phyloP scores from a whole-genome alignment of 305 asterid species.

The Solanum hybrid region DNA sequence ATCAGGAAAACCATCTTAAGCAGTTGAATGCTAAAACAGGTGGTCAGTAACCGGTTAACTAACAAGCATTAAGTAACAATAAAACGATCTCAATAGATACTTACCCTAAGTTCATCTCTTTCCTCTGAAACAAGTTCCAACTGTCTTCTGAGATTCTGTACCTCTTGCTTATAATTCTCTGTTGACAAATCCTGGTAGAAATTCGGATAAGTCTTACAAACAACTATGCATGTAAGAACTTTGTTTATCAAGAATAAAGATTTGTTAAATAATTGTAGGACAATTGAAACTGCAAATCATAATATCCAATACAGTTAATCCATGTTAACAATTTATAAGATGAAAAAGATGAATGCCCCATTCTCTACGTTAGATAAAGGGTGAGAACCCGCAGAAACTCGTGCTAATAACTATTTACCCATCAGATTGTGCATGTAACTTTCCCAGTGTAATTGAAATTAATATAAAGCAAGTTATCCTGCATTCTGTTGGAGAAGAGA shows the following conservation, averaged over 20 bases:
- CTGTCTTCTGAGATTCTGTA: conserved; percentile 52
- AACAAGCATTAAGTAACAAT: background rate
- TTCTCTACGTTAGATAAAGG: background rate
- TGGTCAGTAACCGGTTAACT: background rate
- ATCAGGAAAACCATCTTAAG: background rate
- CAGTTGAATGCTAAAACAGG: background rate
- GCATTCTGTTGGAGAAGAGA: background rate
- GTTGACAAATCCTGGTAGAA: conserved; percentile 40
- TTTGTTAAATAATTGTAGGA: background rate
- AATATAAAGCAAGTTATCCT: background rate
- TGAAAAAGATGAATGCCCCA: background rate
- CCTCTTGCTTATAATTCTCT: conserved; percentile 52
- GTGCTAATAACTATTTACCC: background rate
- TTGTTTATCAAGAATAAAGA: background rate
- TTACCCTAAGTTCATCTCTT: conserved; percentile 75
- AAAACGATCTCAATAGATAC: conserved; percentile 11
- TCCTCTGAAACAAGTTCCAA: conserved; percentile 50
- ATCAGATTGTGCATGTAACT: background rate
- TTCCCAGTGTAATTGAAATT: background rate
- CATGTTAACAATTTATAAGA: background rate
- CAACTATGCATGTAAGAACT: background rate
- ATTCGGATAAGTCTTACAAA: conserved; percentile 6
- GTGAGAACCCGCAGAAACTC: background rate
- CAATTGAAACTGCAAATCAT: background rate
- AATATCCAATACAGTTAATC: background rate